Percentiles rank a stretch among this genome's conserved stretches.
Conservation (phyloP, 1,139 yeast genomes). For the Blastobotrys aristatus region DNA sequence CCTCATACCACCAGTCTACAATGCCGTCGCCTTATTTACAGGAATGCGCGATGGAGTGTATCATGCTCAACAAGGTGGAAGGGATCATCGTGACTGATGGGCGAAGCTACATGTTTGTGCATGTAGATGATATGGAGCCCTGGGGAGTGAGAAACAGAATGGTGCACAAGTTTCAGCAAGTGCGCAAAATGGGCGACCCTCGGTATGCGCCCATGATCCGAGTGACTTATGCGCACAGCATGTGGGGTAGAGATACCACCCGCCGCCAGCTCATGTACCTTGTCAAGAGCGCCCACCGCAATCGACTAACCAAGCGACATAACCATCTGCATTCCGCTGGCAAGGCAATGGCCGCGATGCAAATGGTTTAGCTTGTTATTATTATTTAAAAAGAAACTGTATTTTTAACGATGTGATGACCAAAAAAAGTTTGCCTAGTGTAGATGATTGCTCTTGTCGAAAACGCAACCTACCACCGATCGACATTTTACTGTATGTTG, state of each 20-base stretch:
- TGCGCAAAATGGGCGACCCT: conserved; percentile 5
- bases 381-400: too few species aligned
- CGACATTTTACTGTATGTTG: too few species aligned
- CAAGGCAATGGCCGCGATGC: conserved; percentile 7
- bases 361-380: background rate
- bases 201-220: conserved; percentile 10
- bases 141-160: background rate
- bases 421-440: too few species aligned
- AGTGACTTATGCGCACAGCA: conserved; percentile 4
- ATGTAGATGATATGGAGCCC: conserved; percentile 4
- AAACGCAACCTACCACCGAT: too few species aligned
- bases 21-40: conserved; percentile 5
- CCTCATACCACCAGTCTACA: background rate
- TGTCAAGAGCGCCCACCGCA: background rate
- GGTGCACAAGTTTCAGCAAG: background rate
- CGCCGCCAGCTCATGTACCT: conserved; percentile 4
- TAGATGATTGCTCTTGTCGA: too few species aligned
- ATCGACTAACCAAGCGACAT: background rate
- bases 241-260: conserved; percentile 6
- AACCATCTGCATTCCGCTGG: conserved; percentile 6
- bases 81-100: conserved; percentile 7
- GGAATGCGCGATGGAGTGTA: conserved; percentile 10
- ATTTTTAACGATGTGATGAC: background rate
- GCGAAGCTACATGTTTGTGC: conserved; percentile 10
- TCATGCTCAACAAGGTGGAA: conserved; percentile 7